Percentiles rank a stretch among this genome's conserved stretches.
These are phyloP conservation scores for Elsinoe necatrix DNA, from an alignment of 2,329 filamentous ascomycete genomes.

Conservation along the genomic window DNA sequence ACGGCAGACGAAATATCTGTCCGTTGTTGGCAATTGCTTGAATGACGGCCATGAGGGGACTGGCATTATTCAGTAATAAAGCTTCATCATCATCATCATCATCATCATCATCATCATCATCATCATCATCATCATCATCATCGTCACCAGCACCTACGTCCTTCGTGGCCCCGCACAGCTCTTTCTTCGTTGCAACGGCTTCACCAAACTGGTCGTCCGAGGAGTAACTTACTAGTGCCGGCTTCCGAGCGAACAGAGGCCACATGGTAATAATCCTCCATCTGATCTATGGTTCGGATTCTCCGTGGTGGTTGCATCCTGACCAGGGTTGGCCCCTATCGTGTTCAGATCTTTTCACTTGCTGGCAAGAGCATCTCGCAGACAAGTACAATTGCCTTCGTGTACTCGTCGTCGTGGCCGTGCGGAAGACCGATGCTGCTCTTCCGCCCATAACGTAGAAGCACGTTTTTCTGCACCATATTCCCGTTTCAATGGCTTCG, in stretches of 20 bases:
- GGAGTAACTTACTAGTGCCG: slow-evolving; percentile 1
- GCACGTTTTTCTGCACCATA: slow-evolving; percentile 4
- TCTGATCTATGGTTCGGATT: background rate
- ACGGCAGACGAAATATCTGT: background rate
- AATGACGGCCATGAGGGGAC: background rate
- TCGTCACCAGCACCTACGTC: background rate
- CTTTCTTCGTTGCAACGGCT: slow-evolving; percentile 9
- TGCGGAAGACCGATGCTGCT: background rate
- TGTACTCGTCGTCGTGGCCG: slow-evolving; percentile 3
- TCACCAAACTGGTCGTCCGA: background rate
- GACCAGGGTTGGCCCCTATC: background rate
- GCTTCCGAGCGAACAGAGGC: background rate
- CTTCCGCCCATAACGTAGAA: background rate
- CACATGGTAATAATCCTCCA: slow-evolving; percentile 8
- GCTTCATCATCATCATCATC: background rate
- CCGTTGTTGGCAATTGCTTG: background rate
- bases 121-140: too few relatives aligned
- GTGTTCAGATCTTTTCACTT: background rate
- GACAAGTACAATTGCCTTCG: background rate
- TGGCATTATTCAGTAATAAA: background rate
- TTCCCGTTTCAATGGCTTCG: slow-evolving; percentile 2
- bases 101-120: too few relatives aligned
- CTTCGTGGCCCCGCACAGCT: background rate
- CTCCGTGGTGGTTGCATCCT: slow-evolving; percentile 6
- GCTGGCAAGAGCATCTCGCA: background rate